phyloP scores from a whole-genome alignment of 2,329 filamentous ascomycete genomes.

The Escovopsis sp. region DNA sequence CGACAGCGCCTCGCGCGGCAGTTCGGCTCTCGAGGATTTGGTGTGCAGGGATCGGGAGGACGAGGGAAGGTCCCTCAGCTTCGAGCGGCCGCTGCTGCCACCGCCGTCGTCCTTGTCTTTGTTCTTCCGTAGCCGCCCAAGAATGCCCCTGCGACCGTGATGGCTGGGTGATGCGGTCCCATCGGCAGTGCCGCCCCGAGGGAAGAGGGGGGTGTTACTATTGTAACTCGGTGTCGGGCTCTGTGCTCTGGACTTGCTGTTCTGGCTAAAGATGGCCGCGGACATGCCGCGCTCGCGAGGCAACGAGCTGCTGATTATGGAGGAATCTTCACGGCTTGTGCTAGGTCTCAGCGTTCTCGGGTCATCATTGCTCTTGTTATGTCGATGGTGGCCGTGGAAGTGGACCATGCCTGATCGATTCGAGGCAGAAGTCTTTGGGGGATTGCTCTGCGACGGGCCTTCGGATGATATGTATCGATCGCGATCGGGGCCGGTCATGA shows the following conservation, averaged over 20 bases:
- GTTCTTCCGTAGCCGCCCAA: slow-evolving; percentile 35
- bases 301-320: slow-evolving; percentile 27
- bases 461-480: slow-evolving; percentile 46
- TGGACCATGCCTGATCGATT: slow-evolving; percentile 47
- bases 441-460: slow-evolving; percentile 25
- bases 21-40: slow-evolving; percentile 34
- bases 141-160: slow-evolving; percentile 35
- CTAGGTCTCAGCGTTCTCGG: slow-evolving; percentile 53
- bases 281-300: slow-evolving; percentile 39
- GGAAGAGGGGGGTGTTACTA: slow-evolving; percentile 36
- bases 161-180: slow-evolving; percentile 45
- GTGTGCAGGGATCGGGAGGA: slow-evolving; percentile 39
- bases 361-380: slow-evolving; percentile 58
- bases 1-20: slow-evolving; percentile 24
- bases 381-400: slow-evolving; percentile 46
- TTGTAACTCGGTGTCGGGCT: slow-evolving; percentile 70
- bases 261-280: slow-evolving; percentile 29
- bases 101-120: slow-evolving; percentile 40
- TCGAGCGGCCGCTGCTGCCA: slow-evolving; percentile 17
- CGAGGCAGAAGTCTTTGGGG: slow-evolving; percentile 48
- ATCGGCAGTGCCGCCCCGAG: slow-evolving; percentile 33
- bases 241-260: slow-evolving; percentile 46
- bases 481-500: slow-evolving; percentile 53
- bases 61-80: slow-evolving; percentile 33
- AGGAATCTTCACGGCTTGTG: slow-evolving; percentile 59